Conservation (phyloP, 2,329 filamentous ascomycete genomes). For the Colletotrichum sp. region DNA sequence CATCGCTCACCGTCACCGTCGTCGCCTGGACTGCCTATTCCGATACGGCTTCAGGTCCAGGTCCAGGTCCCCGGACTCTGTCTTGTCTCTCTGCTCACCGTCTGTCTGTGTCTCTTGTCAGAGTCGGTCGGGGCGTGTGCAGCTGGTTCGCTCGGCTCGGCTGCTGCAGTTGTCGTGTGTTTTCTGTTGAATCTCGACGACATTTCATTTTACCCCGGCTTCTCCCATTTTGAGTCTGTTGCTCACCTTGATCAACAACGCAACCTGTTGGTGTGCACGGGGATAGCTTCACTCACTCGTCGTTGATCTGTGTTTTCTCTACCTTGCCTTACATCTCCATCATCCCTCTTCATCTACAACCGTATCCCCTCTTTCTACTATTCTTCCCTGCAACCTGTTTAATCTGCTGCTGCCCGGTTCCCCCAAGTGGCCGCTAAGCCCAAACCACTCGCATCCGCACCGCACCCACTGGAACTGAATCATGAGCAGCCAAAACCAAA, state of each 20-base stretch:
- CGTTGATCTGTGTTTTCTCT: background rate
- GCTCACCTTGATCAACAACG: background rate
- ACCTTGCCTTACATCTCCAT: background rate
- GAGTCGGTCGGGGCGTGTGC: background rate
- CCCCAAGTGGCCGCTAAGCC: background rate
- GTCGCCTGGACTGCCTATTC: background rate
- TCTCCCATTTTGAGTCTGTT: background rate
- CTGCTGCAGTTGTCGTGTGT: background rate
- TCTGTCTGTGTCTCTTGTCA: background rate
- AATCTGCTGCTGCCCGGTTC: background rate
- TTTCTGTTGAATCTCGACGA: background rate
- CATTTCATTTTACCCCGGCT: background rate
- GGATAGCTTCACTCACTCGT: background rate
- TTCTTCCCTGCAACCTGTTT: background rate
- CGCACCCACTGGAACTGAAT: background rate
- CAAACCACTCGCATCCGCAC: background rate
- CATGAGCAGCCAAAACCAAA: constrained; percentile 10
- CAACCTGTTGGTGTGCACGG: background rate
- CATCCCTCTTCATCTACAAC: background rate
- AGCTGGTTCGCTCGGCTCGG: background rate
- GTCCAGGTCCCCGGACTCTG: background rate
- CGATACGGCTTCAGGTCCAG: background rate
- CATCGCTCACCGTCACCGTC: background rate
- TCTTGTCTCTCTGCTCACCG: background rate
- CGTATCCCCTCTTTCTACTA: background rate